Evolutionary conservation across 441 rosid species (phyloP), one percentile per base, ranked within the genome.

Genomic region (Gossypium laxum): DNA sequence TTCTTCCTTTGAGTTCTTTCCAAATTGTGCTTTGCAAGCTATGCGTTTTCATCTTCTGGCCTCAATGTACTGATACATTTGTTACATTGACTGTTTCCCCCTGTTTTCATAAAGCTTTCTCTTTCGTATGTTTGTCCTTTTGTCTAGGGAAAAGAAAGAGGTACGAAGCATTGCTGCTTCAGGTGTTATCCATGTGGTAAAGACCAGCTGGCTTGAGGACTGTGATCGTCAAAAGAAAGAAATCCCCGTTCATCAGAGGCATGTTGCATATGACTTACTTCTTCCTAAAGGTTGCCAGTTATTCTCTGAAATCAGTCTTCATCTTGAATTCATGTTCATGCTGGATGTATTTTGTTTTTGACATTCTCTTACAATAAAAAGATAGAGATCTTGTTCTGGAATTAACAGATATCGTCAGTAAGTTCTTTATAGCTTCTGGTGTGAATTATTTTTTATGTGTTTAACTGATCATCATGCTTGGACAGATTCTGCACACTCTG

Each of bases 201-300:
- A 84, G 77, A 76, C 84, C 73, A 82, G 77, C 63, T 96, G 99
- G 99, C 97, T 95, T 79, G 91, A 92, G 84, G 98, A 92, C 75
- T 92, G 99, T 82, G 82, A 83, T 75, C 82, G 81, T 62, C 85
- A 85, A 81, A 88, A 80, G 87, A 89, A 82, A 83, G 98, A 92
- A 84, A 58, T 91, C 22, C 88, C 88, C 76, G 83, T 92, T 73
- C 78, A 75, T 30, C 82, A 59, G 61, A 81, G 81, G 78, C 93
- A 96, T 85, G 55, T 84, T 74, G 99, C 98, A 24, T 70, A 82
- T 78, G 87, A 88, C 74, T 76, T 93, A 72, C 89, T 92, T 73
- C 85, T 86, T 78, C 97, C 97, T 24, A 90, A 87, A 91, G 98
- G 99, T 91, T 82, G 80, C 51, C 55, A 68, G 70, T 61, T 77